These are phyloP conservation scores for Mycena pura DNA, from an alignment of 768 basidiomycete genomes.

Conservation along the genomic window DNA sequence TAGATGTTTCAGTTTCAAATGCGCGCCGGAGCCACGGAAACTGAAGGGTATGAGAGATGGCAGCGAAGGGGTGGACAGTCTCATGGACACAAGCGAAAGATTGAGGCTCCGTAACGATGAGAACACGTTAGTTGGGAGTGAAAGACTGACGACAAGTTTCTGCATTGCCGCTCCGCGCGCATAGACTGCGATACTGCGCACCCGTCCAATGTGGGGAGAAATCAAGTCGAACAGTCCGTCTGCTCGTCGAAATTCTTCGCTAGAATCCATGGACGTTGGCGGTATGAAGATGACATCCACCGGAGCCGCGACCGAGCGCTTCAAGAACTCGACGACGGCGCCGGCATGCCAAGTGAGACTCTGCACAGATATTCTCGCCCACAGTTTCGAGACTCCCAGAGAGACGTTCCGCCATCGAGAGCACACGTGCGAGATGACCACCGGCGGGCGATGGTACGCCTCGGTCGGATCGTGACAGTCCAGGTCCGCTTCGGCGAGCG, in stretches of 20 bases:
- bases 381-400: constrained; percentile 50
- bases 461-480: constrained; percentile 35
- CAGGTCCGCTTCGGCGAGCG: constrained; percentile 30
- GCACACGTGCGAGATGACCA: constrained; percentile 56
- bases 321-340: constrained; percentile 36
- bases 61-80: not conserved
- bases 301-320: constrained; percentile 41
- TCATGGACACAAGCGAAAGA: constrained; percentile 26
- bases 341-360: constrained; percentile 30
- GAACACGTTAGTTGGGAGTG: constrained; percentile 21
- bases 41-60: constrained; percentile 8
- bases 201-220: constrained; percentile 31
- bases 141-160: constrained; percentile 29
- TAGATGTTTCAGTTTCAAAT: constrained; percentile 39
- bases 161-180: constrained; percentile 35
- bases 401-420: constrained; percentile 55
- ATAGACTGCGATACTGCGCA: constrained; percentile 42
- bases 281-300: constrained; percentile 43
- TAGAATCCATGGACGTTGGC: constrained; percentile 9
- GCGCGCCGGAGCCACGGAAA: constrained; percentile 2
- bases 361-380: constrained; percentile 47
- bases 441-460: constrained; percentile 40
- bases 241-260: constrained; percentile 27
- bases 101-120: constrained; percentile 32
- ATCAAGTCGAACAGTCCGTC: constrained; percentile 33